A percentile compares a stretch with the other conserved stretches of the same genome.
phyloP scores from a whole-genome alignment of 208 protist species.

The Crithidia sp. region DNA sequence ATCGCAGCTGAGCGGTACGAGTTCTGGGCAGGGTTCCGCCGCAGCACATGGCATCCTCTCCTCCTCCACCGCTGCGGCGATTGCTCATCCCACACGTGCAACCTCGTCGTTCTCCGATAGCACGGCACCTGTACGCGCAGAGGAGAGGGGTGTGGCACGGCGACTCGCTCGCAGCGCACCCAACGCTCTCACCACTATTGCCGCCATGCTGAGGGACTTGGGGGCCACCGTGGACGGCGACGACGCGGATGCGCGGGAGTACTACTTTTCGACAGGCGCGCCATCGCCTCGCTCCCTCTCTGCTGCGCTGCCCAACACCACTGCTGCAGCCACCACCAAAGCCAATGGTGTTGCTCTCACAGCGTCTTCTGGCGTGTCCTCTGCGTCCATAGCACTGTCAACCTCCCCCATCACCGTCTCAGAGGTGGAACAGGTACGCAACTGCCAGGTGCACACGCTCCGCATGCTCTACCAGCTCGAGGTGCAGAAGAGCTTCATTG shows the following conservation, averaged over 20 bases:
- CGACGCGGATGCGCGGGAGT: neutral
- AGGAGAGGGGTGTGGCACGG: too few relatives aligned
- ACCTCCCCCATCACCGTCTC: conserved; percentile 16
- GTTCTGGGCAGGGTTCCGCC: too few relatives aligned
- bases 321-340: neutral
- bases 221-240: conserved; percentile 17
- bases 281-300: too few relatives aligned
- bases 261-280: conserved; percentile 2
- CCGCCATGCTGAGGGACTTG: conserved; percentile 21
- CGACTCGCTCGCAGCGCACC: neutral
- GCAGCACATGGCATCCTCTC: too few relatives aligned
- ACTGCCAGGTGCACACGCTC: conserved; percentile 37
- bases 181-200: conserved; percentile 15
- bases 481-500: conserved; percentile 34
- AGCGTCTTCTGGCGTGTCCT: neutral
- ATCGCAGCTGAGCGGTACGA: too few relatives aligned
- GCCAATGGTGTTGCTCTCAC: neutral
- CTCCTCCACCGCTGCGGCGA: too few relatives aligned
- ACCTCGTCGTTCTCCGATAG: too few relatives aligned
- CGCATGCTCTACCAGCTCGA: conserved; percentile 36
- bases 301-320: neutral
- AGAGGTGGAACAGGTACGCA: conserved; percentile 23
- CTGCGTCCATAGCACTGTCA: neutral
- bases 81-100: too few relatives aligned
- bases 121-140: too few relatives aligned